Evolutionary conservation across 306 rosid species (phyloP), one percentile per base, ranked within the genome.

Genomic region (Delonix regia): DNA sequence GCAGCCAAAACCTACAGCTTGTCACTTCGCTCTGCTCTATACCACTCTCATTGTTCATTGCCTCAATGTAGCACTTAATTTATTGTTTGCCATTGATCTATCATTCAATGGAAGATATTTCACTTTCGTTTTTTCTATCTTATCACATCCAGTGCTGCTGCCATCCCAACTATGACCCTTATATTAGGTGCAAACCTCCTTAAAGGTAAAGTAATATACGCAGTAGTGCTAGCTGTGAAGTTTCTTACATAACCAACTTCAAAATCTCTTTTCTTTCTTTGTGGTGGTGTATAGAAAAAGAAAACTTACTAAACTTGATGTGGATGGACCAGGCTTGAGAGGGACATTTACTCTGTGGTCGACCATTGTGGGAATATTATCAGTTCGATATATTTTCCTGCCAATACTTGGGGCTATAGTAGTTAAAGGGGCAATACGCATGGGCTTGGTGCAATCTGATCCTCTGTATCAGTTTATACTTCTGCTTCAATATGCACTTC

Each of bases 181-280:
- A 85, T 94, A 62, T 59, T 94, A 25, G 98, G 98, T 74, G 98
- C 91, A 78, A 94, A 92, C 86, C 92, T 89, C 48, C 87, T 92
- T 15, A 87, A 62, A 83, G 98, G 98, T 89, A 65, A 57, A 36
- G 42, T 8, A n/a, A 28, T 21, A 30, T 18, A 65, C 53, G 1
- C 51, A 28, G 33, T 75, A 28, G 33, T 75, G 69, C 41, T 74
- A 25, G 8, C 42, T 34, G 1, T 76, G 14, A 9, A 38, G 24
- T 18, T 82, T 38, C n/a, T 53, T 19, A 19, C n/a, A 49, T 41
- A 9, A 12, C 12, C 68, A 42, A 27, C 10, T 44, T 75, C 7
- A 7, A 19, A 21, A 41, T 36, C 36, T 25, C 34, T n/a, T 2
- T 28, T 38, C 36, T 16, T 55, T 18, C 41, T 12, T 7, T 27